Percentiles rank a stretch among this genome's conserved stretches.
Evolutionary conservation across 176 grass and related monocot genomes (phyloP).

Genomic region (Tillandsia fasciculata): DNA sequence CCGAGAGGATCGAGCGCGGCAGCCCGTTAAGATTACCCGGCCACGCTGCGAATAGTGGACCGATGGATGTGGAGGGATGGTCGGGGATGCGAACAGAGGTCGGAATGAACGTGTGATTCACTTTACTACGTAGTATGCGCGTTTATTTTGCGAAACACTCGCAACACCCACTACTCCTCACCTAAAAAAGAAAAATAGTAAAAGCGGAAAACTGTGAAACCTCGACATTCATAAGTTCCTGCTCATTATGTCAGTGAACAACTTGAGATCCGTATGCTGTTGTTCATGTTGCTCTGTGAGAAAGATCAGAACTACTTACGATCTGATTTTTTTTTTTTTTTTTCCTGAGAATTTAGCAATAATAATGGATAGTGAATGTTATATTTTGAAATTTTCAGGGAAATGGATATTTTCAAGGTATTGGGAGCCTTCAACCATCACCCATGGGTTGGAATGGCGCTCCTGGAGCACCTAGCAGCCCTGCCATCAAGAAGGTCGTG

Average conservation of each 20-base stretch:
- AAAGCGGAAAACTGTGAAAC: no score
- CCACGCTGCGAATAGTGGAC: slow-evolving; percentile 74
- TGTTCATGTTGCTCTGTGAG: no score
- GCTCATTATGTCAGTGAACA: no score
- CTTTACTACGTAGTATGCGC: no score
- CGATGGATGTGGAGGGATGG: slow-evolving; percentile 92
- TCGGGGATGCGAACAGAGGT: slow-evolving; percentile 88
- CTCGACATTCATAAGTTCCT: no score
- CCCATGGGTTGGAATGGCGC: slow-evolving; percentile 58
- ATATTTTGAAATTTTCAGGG: slow-evolving; percentile 13
- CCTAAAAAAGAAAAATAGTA: no score
- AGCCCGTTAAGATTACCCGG: slow-evolving; percentile 74
- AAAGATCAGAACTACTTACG: no score
- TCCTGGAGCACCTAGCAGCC: slow-evolving; percentile 41
- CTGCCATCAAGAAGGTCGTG: slow-evolving; percentile 83
- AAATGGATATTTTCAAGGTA: slow-evolving; percentile 56
- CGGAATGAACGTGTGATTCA: slow-evolving; percentile 1
- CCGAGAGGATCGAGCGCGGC: slow-evolving; percentile 85
- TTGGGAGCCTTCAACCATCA: slow-evolving; percentile 50
- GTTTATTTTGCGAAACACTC: no score
- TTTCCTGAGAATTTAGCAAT: background rate
- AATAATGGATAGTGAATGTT: background rate
- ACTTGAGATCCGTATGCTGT: no score
- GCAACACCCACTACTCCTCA: no score
- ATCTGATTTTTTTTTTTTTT: background rate